phyloP scores from a whole-genome alignment of 1,284 basidiomycete genomes.

The Cryptococcus hybrid region DNA sequence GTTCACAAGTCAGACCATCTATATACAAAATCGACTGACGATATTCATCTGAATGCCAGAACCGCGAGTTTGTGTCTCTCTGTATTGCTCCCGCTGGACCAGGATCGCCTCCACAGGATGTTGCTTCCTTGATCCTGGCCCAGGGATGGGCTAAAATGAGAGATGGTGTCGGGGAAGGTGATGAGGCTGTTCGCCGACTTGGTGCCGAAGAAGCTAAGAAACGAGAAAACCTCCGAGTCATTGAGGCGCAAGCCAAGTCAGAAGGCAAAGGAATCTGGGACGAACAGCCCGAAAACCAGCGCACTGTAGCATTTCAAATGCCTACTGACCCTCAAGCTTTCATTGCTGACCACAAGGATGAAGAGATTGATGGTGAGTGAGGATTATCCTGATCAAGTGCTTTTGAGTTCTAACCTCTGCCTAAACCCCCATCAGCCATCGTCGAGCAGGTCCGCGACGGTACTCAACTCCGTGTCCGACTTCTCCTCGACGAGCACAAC shows the following conservation, averaged over 20 bases:
- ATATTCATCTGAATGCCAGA: constrained; percentile 14
- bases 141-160: constrained; percentile 91
- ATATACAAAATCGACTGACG: neutral
- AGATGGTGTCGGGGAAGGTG: constrained; percentile 58
- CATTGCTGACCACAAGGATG: constrained; percentile 86
- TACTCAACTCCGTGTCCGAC: constrained; percentile 80
- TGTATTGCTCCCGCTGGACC: constrained; percentile 35
- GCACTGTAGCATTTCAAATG: constrained; percentile 79
- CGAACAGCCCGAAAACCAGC: constrained; percentile 70
- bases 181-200: constrained; percentile 38
- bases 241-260: constrained; percentile 74
- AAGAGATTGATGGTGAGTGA: constrained; percentile 71
- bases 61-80: constrained; percentile 48
- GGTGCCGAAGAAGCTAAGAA: constrained; percentile 71
- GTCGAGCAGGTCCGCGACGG: constrained; percentile 96
- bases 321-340: constrained; percentile 85
- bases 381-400: neutral
- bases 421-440: constrained; percentile 58
- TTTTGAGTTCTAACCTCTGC: neutral
- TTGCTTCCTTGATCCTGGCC: constrained; percentile 74
- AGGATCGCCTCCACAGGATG: constrained; percentile 57
- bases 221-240: constrained; percentile 55
- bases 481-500: constrained; percentile 80
- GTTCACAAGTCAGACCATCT: neutral
- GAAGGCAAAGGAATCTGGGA: constrained; percentile 79